Percentiles rank a stretch among this genome's conserved stretches.
Evolutionary conservation across 768 basidiomycete genomes (phyloP).

Genomic region (Lentinula aciculospora): DNA sequence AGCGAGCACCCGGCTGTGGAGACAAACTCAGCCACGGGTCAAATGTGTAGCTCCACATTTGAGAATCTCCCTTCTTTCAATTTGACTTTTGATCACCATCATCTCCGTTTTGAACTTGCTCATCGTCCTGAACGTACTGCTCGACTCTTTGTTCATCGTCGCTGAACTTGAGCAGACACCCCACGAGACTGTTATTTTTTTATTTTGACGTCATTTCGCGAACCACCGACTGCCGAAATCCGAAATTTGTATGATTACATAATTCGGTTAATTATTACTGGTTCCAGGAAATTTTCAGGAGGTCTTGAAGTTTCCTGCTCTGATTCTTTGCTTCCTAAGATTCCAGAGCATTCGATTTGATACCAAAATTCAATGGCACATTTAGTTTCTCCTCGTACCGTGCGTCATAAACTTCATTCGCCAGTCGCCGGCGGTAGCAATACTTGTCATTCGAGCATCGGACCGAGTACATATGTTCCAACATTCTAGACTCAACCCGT

Average conservation of each 20-base stretch:
- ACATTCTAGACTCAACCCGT: too few species aligned
- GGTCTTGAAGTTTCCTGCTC: too few species aligned
- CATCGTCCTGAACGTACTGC: neutral
- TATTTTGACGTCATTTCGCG: neutral
- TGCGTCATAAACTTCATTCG: neutral
- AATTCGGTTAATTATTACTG: neutral
- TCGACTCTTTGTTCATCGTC: neutral
- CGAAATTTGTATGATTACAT: neutral
- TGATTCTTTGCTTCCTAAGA: too few species aligned
- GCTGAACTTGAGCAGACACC: neutral
- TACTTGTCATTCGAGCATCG: neutral
- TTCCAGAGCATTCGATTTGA: too few species aligned
- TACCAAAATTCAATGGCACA: too few species aligned
- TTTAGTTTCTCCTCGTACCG: neutral
- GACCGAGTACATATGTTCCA: neutral
- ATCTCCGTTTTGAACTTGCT: neutral
- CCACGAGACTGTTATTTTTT: neutral
- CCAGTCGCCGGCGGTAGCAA: neutral
- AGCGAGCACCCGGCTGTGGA: constrained; percentile 1
- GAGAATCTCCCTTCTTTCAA: neutral
- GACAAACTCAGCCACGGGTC: constrained; percentile 4
- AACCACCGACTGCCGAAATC: neutral
- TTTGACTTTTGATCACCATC: neutral
- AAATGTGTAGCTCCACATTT: constrained; percentile 4
- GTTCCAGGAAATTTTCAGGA: too few species aligned